These are phyloP conservation scores for Calocera cornea DNA, from an alignment of 768 basidiomycete genomes.

Conservation along the genomic window DNA sequence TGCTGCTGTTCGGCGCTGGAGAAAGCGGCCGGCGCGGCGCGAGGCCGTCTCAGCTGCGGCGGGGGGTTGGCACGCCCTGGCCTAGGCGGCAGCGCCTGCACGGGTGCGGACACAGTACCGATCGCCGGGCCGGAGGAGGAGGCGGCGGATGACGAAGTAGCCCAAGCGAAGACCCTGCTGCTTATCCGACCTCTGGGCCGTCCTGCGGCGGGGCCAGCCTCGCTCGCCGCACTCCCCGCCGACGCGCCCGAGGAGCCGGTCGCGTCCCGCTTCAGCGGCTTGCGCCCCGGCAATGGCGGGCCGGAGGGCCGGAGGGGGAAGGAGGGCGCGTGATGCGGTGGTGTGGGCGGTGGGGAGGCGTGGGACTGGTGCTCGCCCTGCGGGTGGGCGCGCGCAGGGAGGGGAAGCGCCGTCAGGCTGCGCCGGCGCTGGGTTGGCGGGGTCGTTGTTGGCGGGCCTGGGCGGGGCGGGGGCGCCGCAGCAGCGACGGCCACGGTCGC, in stretches of 20 bases:
- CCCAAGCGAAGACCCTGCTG: neutral
- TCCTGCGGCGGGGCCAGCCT: no score
- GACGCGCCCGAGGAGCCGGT: neutral
- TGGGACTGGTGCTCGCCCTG: neutral
- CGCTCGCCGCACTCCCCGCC: neutral
- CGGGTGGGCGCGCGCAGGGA: neutral
- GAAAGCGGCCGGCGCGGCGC: neutral
- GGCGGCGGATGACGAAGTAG: neutral
- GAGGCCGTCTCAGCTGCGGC: neutral
- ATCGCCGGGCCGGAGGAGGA: neutral
- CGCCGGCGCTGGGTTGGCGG: neutral
- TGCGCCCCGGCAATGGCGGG: neutral
- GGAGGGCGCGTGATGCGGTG: conserved; percentile 1
- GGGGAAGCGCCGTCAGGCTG: neutral
- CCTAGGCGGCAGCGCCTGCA: neutral
- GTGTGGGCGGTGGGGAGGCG: neutral
- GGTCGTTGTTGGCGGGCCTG: neutral
- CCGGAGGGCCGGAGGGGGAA: conserved; percentile 2
- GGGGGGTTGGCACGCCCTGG: neutral
- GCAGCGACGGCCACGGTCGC: neutral
- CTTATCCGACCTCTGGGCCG: neutral
- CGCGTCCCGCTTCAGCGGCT: neutral
- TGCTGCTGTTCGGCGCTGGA: neutral
- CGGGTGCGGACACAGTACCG: neutral
- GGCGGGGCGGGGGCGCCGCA: neutral